Conservation (phyloP, 202 grass and related monocot genomes). For the Elaeis oleifera region DNA sequence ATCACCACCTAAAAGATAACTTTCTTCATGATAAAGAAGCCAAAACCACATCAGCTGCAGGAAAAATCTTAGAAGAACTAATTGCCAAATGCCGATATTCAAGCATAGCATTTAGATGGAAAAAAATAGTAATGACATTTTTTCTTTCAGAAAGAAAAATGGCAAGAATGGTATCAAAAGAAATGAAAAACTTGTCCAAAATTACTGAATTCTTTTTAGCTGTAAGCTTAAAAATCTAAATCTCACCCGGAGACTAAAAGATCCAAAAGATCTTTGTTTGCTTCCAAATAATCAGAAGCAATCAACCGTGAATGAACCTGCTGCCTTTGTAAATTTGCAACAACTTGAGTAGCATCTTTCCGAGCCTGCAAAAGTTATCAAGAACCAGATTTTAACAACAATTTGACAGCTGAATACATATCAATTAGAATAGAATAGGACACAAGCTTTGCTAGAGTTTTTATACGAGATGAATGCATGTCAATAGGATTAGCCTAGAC, state of each 20-base stretch:
- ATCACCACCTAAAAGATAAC: too few species aligned
- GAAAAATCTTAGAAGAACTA: background rate
- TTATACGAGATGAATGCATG: too few species aligned
- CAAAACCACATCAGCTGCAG: background rate
- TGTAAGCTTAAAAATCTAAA: slow-evolving; percentile 1
- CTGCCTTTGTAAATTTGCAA: slow-evolving; percentile 96
- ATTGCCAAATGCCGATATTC: background rate
- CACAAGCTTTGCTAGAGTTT: too few species aligned
- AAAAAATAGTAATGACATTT: background rate
- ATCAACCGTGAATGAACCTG: slow-evolving; percentile 78
- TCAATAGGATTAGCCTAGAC: too few species aligned
- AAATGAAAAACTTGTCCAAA: background rate
- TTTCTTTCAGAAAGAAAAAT: background rate
- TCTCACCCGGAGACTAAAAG: slow-evolving; percentile 81
- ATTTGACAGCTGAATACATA: background rate
- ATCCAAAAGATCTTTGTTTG: slow-evolving; percentile 98
- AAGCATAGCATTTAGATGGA: background rate
- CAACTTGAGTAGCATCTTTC: slow-evolving; percentile 99
- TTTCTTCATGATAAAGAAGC: background rate
- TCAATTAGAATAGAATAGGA: too few species aligned
- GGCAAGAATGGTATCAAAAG: background rate
- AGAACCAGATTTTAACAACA: slow-evolving; percentile 15
- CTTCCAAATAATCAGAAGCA: slow-evolving; percentile 88
- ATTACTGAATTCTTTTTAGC: too few species aligned
- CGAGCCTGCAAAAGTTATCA: slow-evolving; percentile 52